Base-by-base conservation (phyloP, 2,329 filamentous ascomycete species). In the Botrytis deweyae region DNA sequence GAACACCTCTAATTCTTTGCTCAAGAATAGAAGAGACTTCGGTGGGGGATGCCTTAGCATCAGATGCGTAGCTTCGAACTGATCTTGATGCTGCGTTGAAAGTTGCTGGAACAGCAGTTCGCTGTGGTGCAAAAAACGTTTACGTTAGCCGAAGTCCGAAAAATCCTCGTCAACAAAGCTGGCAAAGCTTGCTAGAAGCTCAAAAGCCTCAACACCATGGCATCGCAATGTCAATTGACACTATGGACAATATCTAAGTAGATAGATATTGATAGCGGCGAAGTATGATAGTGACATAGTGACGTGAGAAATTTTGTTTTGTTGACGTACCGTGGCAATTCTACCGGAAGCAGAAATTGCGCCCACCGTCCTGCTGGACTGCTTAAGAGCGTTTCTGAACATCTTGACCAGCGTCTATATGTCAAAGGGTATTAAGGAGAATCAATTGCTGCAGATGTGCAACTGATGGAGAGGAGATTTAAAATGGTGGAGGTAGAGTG, bases 11-110 rank as follows among this genome's bases (percentile, higher is more conserved):
- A 84, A 99, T 99, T 87, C 95, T 91, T 91, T 98, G 95, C 89
- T 98, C 96, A 84, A 99, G 93, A 86, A 99, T 98, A 81, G 95
- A 98, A 81, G 96, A 98, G 82, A 98, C 95, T 89, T 99, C 96
- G 82, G 95, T 99, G 81, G 96, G 96, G 76, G 94, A 86, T 82
- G 96, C 94, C 90, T 98, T 98, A 81, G 93, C 92, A 83, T 97
- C 95, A 86, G 91, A 87, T 84, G 94, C 95, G 87, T 97, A 98
- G 86, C 89, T 90, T 87, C 96, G 93, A 85, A 91, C 86, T 84
- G 93, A 90, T 84, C 92, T 88, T 80, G 90, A 86, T 81, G 87
- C 86, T 82, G 89, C 87, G 88, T 90, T 92, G 88, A 91, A 87
- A 85, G 89, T 88, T 84, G 90, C 91, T 84, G 94, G 93, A 87